Percentiles rank a stretch among this genome's conserved stretches.
Evolutionary conservation across 768 basidiomycete genomes (phyloP).

Genomic region (Crepidotus variabilis): DNA sequence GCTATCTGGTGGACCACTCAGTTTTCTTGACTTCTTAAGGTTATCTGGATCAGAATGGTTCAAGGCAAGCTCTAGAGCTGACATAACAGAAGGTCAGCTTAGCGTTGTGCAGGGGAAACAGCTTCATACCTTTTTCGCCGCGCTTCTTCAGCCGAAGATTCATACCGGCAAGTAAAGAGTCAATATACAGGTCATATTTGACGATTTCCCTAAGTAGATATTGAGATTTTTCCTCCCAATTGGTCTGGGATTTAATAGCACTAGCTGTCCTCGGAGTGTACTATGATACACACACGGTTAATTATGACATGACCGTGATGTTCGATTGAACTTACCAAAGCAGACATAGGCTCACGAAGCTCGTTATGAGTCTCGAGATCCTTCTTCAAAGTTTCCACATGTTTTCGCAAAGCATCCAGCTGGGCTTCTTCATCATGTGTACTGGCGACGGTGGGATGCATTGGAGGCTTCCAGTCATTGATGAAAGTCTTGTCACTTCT

Average conservation of each 20-base stretch:
- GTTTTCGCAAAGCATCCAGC: constrained; percentile 82
- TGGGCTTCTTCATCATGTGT: constrained; percentile 91
- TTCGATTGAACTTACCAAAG: constrained; percentile 48
- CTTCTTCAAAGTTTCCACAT: constrained; percentile 68
- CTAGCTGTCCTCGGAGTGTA: constrained; percentile 77
- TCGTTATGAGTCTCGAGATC: constrained; percentile 85
- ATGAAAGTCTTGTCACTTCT: constrained; percentile 74
- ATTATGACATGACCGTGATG: neutral
- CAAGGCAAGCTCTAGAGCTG: constrained; percentile 24
- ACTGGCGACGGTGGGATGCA: constrained; percentile 80
- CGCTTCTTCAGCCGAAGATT: constrained; percentile 80
- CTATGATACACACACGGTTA: constrained; percentile 33
- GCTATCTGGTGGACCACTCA: constrained; percentile 12
- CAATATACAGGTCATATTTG: constrained; percentile 94
- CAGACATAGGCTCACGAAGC: constrained; percentile 76
- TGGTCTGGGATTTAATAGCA: constrained; percentile 70
- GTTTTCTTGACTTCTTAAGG: constrained; percentile 11
- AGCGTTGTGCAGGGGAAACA: neutral
- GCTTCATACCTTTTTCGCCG: constrained; percentile 67
- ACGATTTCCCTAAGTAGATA: constrained; percentile 89
- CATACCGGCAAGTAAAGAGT: constrained; percentile 84
- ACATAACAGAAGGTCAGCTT: neutral
- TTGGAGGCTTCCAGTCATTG: constrained; percentile 93
- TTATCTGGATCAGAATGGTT: constrained; percentile 17
- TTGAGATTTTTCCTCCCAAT: constrained; percentile 92